These are phyloP conservation scores for Daldinia grandis DNA, from an alignment of 495 filamentous ascomycete species.

Conservation along the genomic window DNA sequence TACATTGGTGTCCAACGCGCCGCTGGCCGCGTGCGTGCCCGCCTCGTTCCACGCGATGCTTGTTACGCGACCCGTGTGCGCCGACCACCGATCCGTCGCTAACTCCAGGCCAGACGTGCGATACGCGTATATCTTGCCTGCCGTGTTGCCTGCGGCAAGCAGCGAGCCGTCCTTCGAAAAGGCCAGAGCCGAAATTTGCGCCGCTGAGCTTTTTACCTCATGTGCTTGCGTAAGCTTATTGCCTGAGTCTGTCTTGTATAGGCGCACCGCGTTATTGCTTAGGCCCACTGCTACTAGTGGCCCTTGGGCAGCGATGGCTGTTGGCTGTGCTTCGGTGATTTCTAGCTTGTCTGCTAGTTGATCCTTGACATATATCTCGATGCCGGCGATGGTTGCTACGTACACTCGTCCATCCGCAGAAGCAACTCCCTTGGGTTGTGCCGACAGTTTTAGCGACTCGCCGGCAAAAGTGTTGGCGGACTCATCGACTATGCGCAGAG, in stretches of 20 bases:
- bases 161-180: constrained; percentile 79
- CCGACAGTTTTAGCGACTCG: constrained; percentile 54
- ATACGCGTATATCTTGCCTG: constrained; percentile 85
- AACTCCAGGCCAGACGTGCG: constrained; percentile 66
- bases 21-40: constrained; percentile 81
- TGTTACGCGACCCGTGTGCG: constrained; percentile 88
- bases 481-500: constrained; percentile 78
- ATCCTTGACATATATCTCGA: constrained; percentile 72
- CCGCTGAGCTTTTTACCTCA: constrained; percentile 61
- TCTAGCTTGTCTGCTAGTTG: constrained; percentile 58
- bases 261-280: constrained; percentile 73
- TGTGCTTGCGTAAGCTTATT: constrained; percentile 54
- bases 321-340: constrained; percentile 64
- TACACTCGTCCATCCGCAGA: constrained; percentile 57
- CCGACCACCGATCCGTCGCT: constrained; percentile 83
- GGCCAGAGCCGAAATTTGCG: constrained; percentile 71
- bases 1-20: constrained; percentile 86
- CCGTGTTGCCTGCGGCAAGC: constrained; percentile 82
- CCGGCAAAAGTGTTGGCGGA: constrained; percentile 60
- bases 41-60: constrained; percentile 81
- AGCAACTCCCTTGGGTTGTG: constrained; percentile 62
- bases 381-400: constrained; percentile 70
- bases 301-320: constrained; percentile 72
- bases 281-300: constrained; percentile 77
- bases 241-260: constrained; percentile 68